Evolutionary conservation across 2,329 filamentous ascomycete genomes (phyloP), one percentile per base, ranked within the genome.

Genomic region (Penicillium janthinellum): DNA sequence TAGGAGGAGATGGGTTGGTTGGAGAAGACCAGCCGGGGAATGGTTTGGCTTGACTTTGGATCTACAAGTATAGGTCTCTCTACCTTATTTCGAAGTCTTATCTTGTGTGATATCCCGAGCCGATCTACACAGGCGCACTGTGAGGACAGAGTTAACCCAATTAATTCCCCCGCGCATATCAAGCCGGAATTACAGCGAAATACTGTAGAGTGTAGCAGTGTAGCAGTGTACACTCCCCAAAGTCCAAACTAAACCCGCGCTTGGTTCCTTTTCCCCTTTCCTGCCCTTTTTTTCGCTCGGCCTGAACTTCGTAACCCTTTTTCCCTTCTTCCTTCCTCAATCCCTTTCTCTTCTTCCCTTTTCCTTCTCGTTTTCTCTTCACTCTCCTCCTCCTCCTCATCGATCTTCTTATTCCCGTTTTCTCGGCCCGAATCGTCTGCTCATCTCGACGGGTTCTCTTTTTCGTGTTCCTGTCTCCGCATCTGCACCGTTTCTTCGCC

Each of bases 211-310:
- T 20, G 20, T 20, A 20, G 5, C 6, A 10, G 28, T 31, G 28
- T 31, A 31, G 5, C 6, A 31, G 28, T 31, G 28, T 31, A 31
- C 28, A 31, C 28, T 31, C 28, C 28, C 25, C 25, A 31, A 31
- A 31, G 6, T 31, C 28, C 28, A 31, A 54, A 56, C 59, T 44
- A 56, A 54, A 31, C 28, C 28, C 28, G 49, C 57, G 53, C 66
- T 60, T 66, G 68, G 62, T 62, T 67, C 62, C 58, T 61, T 65
- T 66, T 58, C 61, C 62, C 54, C 60, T 65, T 66, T 62, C 65
- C 57, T 66, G 63, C 59, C 67, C 63, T 70, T 59, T 67, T 63
- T 71, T 69, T 20, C 28, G 28, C 28, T 31, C 28, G 5, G 28
- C 28, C 28, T 31, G 5, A 31, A 6, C 28, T 31, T 31, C 28